phyloP scores from a whole-genome alignment of 1,284 basidiomycete species.

The Schizophyllum commune region DNA sequence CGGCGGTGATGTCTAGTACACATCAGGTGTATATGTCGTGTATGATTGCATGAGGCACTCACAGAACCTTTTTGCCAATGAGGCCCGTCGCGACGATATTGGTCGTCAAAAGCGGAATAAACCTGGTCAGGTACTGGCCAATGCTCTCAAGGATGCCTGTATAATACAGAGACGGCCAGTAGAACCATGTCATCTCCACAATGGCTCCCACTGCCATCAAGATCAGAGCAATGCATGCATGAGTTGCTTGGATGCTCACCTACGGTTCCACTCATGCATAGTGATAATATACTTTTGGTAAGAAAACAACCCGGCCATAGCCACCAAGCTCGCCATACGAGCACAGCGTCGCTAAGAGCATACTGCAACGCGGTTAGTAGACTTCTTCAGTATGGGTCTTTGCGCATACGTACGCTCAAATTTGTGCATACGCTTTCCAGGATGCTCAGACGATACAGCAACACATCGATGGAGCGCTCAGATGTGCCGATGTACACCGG shows the following conservation, averaged over 20 bases:
- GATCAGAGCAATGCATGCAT: not conserved
- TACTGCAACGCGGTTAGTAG: too few species aligned
- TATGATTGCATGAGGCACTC: too few species aligned
- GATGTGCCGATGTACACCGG: not conserved
- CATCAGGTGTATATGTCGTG: too few species aligned
- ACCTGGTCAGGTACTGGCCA: too few species aligned
- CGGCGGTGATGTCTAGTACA: too few species aligned
- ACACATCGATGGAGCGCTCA: not conserved
- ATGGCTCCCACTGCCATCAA: too few species aligned
- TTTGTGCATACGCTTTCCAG: not conserved
- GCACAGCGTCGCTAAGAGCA: not conserved
- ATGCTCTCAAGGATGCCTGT: not conserved
- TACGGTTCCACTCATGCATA: not conserved
- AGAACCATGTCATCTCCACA: too few species aligned
- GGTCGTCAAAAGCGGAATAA: not conserved
- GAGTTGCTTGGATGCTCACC: not conserved
- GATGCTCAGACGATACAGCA: not conserved
- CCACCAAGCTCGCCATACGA: not conserved
- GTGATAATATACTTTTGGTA: not conserved
- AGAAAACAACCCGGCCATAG: not conserved
- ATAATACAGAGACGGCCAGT: too few species aligned
- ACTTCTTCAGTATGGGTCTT: too few species aligned
- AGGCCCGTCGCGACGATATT: not conserved
- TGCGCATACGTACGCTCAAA: not conserved
- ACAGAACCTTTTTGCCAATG: not conserved